Conservation (phyloP, 2,329 filamentous ascomycete genomes). For the Xylaria sp. region DNA sequence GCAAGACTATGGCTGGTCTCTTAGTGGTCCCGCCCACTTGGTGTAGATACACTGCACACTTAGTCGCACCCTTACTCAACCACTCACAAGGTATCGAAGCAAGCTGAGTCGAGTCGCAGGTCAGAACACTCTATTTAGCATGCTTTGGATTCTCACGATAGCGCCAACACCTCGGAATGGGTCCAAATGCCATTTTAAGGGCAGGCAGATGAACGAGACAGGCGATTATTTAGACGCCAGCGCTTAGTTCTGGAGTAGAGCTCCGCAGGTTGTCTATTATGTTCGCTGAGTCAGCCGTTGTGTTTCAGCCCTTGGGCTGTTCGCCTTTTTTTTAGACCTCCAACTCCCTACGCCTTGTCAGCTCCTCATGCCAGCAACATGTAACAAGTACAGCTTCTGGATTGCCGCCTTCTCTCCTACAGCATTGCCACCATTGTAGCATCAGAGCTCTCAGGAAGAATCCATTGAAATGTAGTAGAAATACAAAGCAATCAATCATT, state of each 20-base stretch:
- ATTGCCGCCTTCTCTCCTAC: background rate
- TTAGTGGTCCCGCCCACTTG: background rate
- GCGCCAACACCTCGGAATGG: background rate
- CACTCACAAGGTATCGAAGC: background rate
- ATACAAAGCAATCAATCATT: background rate
- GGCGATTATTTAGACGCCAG: conserved; percentile 41
- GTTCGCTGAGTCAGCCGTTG: conserved; percentile 18
- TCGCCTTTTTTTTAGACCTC: background rate
- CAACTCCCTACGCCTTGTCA: background rate
- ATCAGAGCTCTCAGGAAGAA: background rate
- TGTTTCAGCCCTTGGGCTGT: conserved; percentile 2
- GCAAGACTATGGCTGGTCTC: background rate
- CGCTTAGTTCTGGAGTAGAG: conserved; percentile 33
- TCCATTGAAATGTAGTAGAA: background rate
- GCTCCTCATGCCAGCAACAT: background rate
- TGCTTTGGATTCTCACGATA: conserved; percentile 18
- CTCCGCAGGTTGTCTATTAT: background rate
- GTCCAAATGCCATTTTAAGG: background rate
- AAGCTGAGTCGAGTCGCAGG: background rate
- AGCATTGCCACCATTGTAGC: background rate
- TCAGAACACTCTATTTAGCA: conserved; percentile 7
- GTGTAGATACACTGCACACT: background rate
- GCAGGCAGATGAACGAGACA: background rate
- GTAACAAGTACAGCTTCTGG: background rate
- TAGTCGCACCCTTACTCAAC: background rate